Conservation (phyloP, 495 filamentous ascomycete genomes). For the Paragyromitra xinjiangensis region DNA sequence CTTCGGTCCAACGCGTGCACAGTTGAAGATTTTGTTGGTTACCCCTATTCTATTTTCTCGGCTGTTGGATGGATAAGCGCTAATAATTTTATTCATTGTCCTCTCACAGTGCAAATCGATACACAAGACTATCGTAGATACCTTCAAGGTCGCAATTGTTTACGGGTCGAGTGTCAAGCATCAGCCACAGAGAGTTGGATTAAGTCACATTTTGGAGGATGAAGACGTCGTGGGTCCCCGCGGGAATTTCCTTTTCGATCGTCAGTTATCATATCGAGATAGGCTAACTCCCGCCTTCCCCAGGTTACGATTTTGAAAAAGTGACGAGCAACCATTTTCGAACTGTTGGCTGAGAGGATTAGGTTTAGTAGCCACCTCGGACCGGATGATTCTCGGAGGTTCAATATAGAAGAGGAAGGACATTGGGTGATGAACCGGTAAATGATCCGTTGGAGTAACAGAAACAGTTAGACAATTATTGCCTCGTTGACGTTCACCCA, state of each 20-base stretch:
- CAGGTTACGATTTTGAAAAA: slow-evolving; percentile 94
- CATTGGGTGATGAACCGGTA: slow-evolving; percentile 50
- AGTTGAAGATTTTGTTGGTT: slow-evolving; percentile 94
- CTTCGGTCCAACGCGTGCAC: slow-evolving; percentile 81
- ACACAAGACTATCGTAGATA: slow-evolving; percentile 92
- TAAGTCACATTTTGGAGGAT: slow-evolving; percentile 89
- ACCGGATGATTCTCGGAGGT: slow-evolving; percentile 43
- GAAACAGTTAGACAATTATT: slow-evolving; percentile 49
- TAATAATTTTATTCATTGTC: slow-evolving; percentile 48
- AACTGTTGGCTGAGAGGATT: slow-evolving; percentile 25
- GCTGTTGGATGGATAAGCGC: slow-evolving; percentile 34
- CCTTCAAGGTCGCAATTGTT: slow-evolving; percentile 94
- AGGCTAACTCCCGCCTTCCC: slow-evolving; percentile 57
- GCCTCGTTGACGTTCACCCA: slow-evolving; percentile 42
- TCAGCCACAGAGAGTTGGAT: slow-evolving; percentile 94
- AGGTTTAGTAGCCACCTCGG: slow-evolving; percentile 38
- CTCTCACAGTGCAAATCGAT: slow-evolving; percentile 85
- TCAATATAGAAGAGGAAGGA: slow-evolving; percentile 53
- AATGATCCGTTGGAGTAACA: slow-evolving; percentile 51
- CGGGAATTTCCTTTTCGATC: slow-evolving; percentile 27
- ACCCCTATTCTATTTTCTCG: slow-evolving; percentile 43
- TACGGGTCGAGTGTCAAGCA: slow-evolving; percentile 98
- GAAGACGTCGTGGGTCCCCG: slow-evolving; percentile 87
- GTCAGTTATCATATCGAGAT: slow-evolving; percentile 28
- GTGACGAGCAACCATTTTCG: slow-evolving; percentile 63